Conservation (phyloP, 2,329 filamentous ascomycete genomes). For the Fusarium sp. region DNA sequence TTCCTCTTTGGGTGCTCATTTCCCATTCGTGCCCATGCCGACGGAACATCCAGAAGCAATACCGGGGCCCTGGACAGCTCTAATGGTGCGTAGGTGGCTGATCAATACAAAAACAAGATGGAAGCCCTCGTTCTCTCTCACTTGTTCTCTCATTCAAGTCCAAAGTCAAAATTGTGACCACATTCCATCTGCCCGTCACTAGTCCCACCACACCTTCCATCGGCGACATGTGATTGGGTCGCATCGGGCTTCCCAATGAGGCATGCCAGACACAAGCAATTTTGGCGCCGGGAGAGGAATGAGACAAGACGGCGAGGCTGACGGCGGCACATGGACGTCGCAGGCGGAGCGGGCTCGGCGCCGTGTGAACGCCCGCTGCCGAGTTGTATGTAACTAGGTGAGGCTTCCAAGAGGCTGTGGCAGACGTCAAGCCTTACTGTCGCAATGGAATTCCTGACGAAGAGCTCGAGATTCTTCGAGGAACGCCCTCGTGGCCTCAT, state of each 20-base stretch:
- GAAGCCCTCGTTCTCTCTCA: not conserved
- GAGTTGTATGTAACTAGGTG: not conserved
- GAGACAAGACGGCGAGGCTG: conserved; percentile 10
- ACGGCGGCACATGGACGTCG: not conserved
- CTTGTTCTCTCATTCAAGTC: conserved; percentile 5
- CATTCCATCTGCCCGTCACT: conserved; percentile 27
- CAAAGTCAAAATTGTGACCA: conserved; percentile 17
- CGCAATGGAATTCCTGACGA: conserved; percentile 13
- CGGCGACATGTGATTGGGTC: conserved; percentile 5
- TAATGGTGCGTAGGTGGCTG: conserved; percentile 16
- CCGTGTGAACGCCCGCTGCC: not conserved
- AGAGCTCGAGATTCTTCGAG: not conserved
- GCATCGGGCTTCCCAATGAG: conserved; percentile 9
- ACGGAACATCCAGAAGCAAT: conserved; percentile 32
- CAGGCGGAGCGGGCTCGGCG: not conserved
- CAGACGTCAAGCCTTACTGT: not conserved
- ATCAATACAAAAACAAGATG: conserved; percentile 6
- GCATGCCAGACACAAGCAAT: not conserved
- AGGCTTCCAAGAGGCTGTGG: not conserved
- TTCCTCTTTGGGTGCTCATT: conserved; percentile 15
- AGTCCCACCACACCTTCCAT: not conserved
- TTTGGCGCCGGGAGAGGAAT: not conserved
- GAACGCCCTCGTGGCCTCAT: not conserved
- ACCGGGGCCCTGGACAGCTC: not conserved
- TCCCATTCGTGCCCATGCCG: conserved; percentile 14